phyloP scores from a whole-genome alignment of 2,329 filamentous ascomycete genomes.

The Teratosphaeria destructans region DNA sequence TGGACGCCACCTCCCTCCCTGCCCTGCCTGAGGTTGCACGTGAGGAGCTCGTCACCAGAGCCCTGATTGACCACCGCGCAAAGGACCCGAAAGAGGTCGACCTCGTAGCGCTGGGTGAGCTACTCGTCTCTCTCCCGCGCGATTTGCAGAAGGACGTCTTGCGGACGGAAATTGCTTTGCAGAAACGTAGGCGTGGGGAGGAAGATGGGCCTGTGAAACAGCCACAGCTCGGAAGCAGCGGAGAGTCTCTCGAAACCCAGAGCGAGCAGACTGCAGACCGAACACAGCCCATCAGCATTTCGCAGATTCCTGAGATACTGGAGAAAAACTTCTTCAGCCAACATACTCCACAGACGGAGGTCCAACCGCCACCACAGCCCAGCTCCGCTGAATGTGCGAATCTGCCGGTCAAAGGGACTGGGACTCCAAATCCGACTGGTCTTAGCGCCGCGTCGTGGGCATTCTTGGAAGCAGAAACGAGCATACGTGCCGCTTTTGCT shows the following conservation, averaged over 20 bases:
- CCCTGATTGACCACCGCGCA: background rate
- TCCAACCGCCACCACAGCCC: background rate
- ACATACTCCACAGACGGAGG: background rate
- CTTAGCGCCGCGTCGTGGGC: slow-evolving; percentile 4
- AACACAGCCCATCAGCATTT: background rate
- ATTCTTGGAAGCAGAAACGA: slow-evolving; percentile 19
- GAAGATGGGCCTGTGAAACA: background rate
- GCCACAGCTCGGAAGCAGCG: background rate
- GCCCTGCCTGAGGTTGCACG: background rate
- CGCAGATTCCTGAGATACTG: background rate
- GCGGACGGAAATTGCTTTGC: background rate
- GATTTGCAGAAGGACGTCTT: slow-evolving; percentile 6
- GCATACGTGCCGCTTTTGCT: slow-evolving; percentile 13
- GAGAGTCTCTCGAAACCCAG: background rate
- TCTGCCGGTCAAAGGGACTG: background rate
- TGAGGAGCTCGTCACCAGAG: background rate
- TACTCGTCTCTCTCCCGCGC: slow-evolving; percentile 2
- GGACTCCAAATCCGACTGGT: background rate
- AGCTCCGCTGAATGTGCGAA: background rate
- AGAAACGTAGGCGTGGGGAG: background rate
- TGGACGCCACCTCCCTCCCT: background rate
- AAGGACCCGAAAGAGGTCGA: background rate
- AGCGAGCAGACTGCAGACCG: background rate
- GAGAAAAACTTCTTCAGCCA: background rate
- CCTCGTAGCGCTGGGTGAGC: slow-evolving; percentile 1